A percentile compares a stretch with the other conserved stretches of the same genome.
These are phyloP conservation scores for Melocanna baccifera DNA, from an alignment of 176 grass and related monocot species.

Conservation along the genomic window DNA sequence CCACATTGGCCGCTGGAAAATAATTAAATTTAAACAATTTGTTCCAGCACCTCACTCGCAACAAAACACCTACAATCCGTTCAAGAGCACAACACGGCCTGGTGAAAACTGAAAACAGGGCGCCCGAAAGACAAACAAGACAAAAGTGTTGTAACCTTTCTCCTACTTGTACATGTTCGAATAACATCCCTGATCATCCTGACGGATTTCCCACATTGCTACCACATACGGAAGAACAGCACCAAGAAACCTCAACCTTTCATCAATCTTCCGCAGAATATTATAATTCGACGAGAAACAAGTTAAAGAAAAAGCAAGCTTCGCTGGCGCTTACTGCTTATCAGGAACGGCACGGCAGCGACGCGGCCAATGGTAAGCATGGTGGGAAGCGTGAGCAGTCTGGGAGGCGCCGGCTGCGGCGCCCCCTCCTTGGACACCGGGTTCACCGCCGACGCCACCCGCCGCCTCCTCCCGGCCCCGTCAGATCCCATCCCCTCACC, in stretches of 20 bases:
- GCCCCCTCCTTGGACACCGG: constrained; percentile 35
- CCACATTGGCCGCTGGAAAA: not conserved
- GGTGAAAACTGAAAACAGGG: not conserved
- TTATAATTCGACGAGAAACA: not conserved
- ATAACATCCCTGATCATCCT: not conserved
- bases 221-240: not conserved
- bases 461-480: constrained; percentile 25
- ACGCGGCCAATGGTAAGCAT: constrained; percentile 89
- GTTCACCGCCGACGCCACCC: constrained; percentile 32
- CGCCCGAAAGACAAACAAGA: not conserved
- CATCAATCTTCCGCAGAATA: not conserved
- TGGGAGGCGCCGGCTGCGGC: not conserved
- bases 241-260: not conserved
- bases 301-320: not conserved
- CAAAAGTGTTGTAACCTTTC: not conserved
- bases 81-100: not conserved
- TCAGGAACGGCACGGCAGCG: constrained; percentile 80
- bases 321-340: constrained; percentile 57
- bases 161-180: not conserved
- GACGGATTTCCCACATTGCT: not conserved
- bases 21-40: not conserved
- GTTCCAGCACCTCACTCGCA: not conserved
- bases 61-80: not conserved
- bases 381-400: constrained; percentile 86
- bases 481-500: constrained; percentile 55